Evolutionary conservation across 1,284 basidiomycete genomes (phyloP).

Genomic region (Leccinum variabile): DNA sequence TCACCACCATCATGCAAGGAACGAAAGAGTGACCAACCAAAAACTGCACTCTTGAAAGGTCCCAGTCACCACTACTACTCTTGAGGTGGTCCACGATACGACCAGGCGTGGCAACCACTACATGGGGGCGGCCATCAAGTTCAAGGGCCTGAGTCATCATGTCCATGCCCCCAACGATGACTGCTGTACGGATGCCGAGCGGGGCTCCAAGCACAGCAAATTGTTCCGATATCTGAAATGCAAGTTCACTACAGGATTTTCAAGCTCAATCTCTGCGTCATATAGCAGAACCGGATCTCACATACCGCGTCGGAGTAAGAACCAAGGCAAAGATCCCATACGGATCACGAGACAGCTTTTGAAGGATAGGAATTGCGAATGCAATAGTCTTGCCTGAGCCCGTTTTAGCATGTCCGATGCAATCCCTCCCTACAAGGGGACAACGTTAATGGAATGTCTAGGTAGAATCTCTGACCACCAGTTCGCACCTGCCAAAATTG

Average conservation of each 20-base stretch:
- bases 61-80: constrained; percentile 81
- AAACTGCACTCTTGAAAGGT: constrained; percentile 82
- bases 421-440: constrained; percentile 66
- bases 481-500: constrained; percentile 73
- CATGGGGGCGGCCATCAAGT: constrained; percentile 83
- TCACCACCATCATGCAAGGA: constrained; percentile 2
- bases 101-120: constrained; percentile 96
- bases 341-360: constrained; percentile 85
- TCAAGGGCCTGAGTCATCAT: constrained; percentile 95
- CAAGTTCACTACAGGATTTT: constrained; percentile 71
- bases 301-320: constrained; percentile 89
- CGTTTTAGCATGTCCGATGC: constrained; percentile 97
- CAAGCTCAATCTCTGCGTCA: background rate
- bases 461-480: background rate
- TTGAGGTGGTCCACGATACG: constrained; percentile 90
- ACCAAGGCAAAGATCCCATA: constrained; percentile 94
- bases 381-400: constrained; percentile 98
- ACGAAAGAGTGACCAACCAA: constrained; percentile 54
- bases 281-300: constrained; percentile 6
- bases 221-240: constrained; percentile 96
- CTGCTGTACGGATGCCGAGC: constrained; percentile 79
- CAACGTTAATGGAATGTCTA: background rate
- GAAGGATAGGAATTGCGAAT: constrained; percentile 94
- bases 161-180: constrained; percentile 98
- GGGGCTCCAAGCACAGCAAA: constrained; percentile 89